A percentile compares a stretch with the other conserved stretches of the same genome.
These are phyloP conservation scores for Petunia secreta DNA, from an alignment of 257 asterid genomes.

Conservation along the genomic window DNA sequence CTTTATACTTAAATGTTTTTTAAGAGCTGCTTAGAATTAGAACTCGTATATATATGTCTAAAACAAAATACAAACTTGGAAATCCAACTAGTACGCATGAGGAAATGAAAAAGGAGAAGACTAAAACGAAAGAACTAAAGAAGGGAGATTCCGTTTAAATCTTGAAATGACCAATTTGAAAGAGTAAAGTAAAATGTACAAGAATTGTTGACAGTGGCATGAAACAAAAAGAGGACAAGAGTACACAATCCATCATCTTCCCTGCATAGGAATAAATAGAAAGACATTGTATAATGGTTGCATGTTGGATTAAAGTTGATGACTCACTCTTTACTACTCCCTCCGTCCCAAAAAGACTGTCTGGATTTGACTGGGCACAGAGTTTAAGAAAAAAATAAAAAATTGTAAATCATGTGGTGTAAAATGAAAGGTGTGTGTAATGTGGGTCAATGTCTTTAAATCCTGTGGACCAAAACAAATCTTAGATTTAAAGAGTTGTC, in stretches of 20 bases:
- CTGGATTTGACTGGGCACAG: too few species aligned
- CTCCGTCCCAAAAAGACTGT: too few species aligned
- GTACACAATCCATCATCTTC: background rate
- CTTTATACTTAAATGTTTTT: too few species aligned
- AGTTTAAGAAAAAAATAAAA: too few species aligned
- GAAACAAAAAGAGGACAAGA: background rate
- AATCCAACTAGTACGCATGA: background rate
- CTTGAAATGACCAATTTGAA: background rate
- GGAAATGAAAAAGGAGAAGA: background rate
- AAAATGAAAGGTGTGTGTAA: too few species aligned
- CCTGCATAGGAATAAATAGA: conserved; percentile 21
- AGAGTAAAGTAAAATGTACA: background rate
- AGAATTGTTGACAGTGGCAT: background rate
- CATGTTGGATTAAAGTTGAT: conserved; percentile 8
- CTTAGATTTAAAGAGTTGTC: too few species aligned
- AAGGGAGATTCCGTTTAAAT: background rate
- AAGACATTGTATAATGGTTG: conserved; percentile 6
- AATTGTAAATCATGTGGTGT: too few species aligned
- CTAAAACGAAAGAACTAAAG: background rate
- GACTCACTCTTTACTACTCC: background rate
- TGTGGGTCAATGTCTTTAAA: too few species aligned
- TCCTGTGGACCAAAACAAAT: too few species aligned
- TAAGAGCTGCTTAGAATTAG: too few species aligned
- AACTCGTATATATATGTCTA: too few species aligned
- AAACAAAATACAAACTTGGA: background rate